phyloP scores from a whole-genome alignment of 176 grass and related monocot species.

The Aegilops umbellulata region DNA sequence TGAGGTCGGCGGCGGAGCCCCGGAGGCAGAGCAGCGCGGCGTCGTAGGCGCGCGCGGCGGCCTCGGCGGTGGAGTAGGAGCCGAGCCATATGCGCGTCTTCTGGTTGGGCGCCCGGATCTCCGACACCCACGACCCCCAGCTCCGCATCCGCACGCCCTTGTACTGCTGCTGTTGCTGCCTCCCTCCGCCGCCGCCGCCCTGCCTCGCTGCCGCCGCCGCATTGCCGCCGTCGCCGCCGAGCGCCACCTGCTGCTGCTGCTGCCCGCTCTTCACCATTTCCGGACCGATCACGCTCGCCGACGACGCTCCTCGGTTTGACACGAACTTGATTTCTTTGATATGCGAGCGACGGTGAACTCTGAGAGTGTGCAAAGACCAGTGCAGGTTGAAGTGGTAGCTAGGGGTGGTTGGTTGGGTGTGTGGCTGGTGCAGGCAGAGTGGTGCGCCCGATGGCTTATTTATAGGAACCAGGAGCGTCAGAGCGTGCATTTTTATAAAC shows the following conservation, averaged over 20 bases:
- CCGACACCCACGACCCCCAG: conserved; percentile 98
- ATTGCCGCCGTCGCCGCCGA: not conserved
- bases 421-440: conserved; percentile 26
- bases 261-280: conserved; percentile 62
- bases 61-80: conserved; percentile 91
- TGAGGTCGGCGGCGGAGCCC: conserved; percentile 84
- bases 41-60: conserved; percentile 92
- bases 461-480: conserved; percentile 27
- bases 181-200: conserved; percentile 12
- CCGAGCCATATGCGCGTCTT: conserved; percentile 98
- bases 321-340: not conserved
- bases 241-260: conserved; percentile 16
- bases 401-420: not conserved
- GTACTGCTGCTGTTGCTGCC: conserved; percentile 55
- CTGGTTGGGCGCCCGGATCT: conserved; percentile 91
- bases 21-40: conserved; percentile 94
- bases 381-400: not conserved
- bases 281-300: not conserved
- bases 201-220: conserved; percentile 12
- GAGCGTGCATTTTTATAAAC: not conserved
- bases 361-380: not conserved
- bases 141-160: conserved; percentile 94
- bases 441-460: conserved; percentile 43
- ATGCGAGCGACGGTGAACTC: conserved; percentile 29
- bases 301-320: not conserved